A percentile compares a stretch with the other conserved stretches of the same genome.
Conservation (phyloP, 1,139 yeast genomes). For the Geotrichum cucujoidarum region DNA sequence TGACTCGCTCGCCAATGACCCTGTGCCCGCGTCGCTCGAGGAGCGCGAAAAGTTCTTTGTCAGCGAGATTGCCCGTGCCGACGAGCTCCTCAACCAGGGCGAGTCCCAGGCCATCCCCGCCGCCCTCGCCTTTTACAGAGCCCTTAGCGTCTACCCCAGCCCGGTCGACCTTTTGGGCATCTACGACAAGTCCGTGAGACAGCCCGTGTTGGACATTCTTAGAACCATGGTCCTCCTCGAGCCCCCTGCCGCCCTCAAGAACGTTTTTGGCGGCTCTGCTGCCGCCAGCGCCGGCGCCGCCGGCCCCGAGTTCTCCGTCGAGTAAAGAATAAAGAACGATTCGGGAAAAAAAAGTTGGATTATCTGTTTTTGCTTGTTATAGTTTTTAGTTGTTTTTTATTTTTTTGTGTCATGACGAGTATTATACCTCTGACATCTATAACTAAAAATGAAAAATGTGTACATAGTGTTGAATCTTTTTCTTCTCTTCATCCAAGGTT, state of each 20-base stretch:
- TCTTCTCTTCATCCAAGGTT: background rate
- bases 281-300: slow-evolving; percentile 24
- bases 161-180: slow-evolving; percentile 87
- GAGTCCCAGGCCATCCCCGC: slow-evolving; percentile 47
- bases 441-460: background rate
- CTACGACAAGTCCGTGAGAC: slow-evolving; percentile 83
- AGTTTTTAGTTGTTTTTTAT: too few species aligned
- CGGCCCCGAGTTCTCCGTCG: slow-evolving; percentile 27
- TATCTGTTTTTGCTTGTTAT: background rate
- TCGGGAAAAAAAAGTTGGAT: background rate
- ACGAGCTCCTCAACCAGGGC: slow-evolving; percentile 37
- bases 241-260: slow-evolving; percentile 78
- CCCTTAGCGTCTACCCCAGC: slow-evolving; percentile 89
- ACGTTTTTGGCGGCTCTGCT: slow-evolving; percentile 52
- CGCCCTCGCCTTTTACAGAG: slow-evolving; percentile 89
- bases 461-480: background rate
- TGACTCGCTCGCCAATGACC: slow-evolving; percentile 61
- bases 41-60: slow-evolving; percentile 76
- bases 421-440: too few species aligned
- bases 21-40: slow-evolving; percentile 66
- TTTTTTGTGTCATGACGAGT: too few species aligned
- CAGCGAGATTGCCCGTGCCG: slow-evolving; percentile 80
- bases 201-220: slow-evolving; percentile 72
- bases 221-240: slow-evolving; percentile 84
- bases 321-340: slow-evolving; percentile 19